These are phyloP conservation scores for Lippia alba DNA, from an alignment of 305 asterid species.

Conservation along the genomic window DNA sequence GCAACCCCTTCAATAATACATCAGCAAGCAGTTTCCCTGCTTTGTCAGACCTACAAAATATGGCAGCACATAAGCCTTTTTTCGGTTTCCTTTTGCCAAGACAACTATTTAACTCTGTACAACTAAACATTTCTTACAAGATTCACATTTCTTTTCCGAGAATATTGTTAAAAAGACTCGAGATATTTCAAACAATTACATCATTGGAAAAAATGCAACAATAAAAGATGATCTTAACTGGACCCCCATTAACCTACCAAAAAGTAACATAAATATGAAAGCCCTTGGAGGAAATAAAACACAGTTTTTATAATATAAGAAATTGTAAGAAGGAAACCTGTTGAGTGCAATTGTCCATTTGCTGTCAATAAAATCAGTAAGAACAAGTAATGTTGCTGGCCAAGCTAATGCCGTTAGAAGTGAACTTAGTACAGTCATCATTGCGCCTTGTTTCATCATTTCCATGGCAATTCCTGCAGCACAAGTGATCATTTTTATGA, in stretches of 20 bases:
- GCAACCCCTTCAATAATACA: conserved; percentile 82
- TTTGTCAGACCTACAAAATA: conserved; percentile 76
- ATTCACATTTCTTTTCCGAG: no score
- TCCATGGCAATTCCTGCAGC: conserved; percentile 72
- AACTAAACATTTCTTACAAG: no score
- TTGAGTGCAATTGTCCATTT: conserved; percentile 88
- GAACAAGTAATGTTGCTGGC: conserved; percentile 81
- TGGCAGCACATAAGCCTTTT: conserved; percentile 24
- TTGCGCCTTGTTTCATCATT: conserved; percentile 93
- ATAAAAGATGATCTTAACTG: no score
- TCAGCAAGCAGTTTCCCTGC: conserved; percentile 93
- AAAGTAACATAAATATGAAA: no score
- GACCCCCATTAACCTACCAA: no score
- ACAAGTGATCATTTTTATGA: conserved; percentile 36
- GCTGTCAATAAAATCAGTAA: conserved; percentile 89
- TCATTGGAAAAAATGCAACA: no score
- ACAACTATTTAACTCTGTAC: no score
- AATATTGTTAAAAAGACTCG: no score
- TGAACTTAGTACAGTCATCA: conserved; percentile 84
- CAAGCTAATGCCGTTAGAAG: conserved; percentile 87
- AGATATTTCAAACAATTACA: no score
- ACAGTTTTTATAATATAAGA: neutral
- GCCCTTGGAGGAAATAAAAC: no score
- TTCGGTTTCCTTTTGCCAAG: no score
- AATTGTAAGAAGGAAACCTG: conserved; percentile 60